Base-by-base conservation (phyloP, 2,329 filamentous ascomycete genomes). In the Epichloe scottii region DNA sequence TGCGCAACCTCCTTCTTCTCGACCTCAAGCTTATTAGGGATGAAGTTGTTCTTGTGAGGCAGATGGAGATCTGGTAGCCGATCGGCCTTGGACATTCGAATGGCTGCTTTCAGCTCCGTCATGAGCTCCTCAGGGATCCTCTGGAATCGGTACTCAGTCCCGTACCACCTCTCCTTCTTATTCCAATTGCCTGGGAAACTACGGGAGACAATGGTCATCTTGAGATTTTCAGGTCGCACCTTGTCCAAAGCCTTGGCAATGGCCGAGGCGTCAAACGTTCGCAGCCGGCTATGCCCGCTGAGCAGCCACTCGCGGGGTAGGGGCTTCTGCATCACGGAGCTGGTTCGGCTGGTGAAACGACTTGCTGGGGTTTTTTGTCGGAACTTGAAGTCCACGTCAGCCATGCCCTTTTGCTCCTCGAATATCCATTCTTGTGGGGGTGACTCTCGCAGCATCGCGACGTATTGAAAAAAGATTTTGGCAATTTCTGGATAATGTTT, bases 131-230 rank as follows among this genome's bases (percentile, higher is more conserved):
- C 64, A 0, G 90, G 83, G 37, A 98, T 87, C 62, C 82, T 85
- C 63, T 94, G 86, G 34, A 84, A 77, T 56, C 82, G 87, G 69
- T 96, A 95, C 62, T 97, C 90, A 0, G 93, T 98, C 8, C 91
- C 91, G 60, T 98, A 98, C 93, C 93, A 98, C 64, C 90, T 89
- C 71, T 98, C 93, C 63, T 86, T 94, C 64, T 84, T 71, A 57
- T 94, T 78, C 87, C 89, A 96, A 48, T 81, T 77, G 0, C 89
- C 90, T 0, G 90, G 90, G 58, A 84, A 86, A 8, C 87, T 84
- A 62, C 89, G 87, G 23, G 89, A 91, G 30, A 94, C 81, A 47
- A 97, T 75, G 2, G 81, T 84, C 65, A 96, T 77, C 33, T 88
- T 81, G 70, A 97, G 89, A 63, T 96, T 97, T 64, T 97, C 90